Evolutionary conservation across 1,284 basidiomycete species (phyloP).

Genomic region (Ustilago bromivora): DNA sequence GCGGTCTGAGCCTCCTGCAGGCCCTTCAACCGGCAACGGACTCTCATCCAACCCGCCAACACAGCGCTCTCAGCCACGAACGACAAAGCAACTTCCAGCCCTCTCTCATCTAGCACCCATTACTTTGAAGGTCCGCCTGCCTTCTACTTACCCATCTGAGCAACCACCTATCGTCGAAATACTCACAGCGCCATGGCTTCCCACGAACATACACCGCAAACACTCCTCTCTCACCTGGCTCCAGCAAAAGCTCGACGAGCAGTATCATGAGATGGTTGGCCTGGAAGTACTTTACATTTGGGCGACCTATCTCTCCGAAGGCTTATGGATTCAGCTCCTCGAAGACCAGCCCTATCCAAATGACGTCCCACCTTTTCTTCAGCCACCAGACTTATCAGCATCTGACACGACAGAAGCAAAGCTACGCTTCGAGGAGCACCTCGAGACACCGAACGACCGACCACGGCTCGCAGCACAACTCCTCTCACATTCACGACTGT

Average conservation of each 20-base stretch:
- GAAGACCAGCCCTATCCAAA: conserved; percentile 1
- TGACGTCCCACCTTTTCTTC: conserved; percentile 15
- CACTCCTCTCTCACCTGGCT: conserved; percentile 18
- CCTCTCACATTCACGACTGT: conserved; percentile 32
- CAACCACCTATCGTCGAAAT: conserved; percentile 25
- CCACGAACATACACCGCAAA: neutral
- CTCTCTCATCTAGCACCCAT: conserved; percentile 41
- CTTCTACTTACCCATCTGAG: conserved; percentile 31
- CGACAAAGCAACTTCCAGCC: conserved; percentile 14
- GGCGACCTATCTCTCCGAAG: conserved; percentile 38
- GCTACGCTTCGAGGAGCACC: conserved; percentile 30
- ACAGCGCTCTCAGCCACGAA: neutral
- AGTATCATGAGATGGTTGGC: conserved; percentile 33
- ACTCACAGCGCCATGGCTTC: conserved; percentile 43
- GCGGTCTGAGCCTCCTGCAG: neutral
- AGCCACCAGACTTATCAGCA: neutral
- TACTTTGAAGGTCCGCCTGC: conserved; percentile 27
- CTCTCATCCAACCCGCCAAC: neutral
- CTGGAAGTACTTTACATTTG: conserved; percentile 49
- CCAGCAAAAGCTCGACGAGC: conserved; percentile 24
- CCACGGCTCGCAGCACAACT: conserved; percentile 37
- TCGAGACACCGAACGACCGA: conserved; percentile 7
- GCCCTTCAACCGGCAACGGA: neutral
- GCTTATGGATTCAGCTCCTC: conserved; percentile 36
- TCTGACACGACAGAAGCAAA: neutral